Conservation (phyloP, 306 rosid genomes). For the Quillaja saponaria region DNA sequence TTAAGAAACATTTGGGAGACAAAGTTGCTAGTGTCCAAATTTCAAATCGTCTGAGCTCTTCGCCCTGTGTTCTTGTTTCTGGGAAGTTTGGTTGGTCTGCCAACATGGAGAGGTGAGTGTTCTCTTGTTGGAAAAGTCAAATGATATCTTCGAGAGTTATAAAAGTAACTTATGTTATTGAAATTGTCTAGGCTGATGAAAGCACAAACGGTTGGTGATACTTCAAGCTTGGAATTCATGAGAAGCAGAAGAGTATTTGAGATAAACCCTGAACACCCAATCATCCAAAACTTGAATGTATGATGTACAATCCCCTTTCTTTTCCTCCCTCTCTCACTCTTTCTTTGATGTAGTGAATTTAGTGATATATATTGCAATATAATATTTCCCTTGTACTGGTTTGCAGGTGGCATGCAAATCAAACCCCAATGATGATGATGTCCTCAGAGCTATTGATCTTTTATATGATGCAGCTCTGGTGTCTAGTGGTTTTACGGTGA, state of each 20-base stretch:
- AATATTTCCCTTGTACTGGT: constrained; percentile 8
- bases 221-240: constrained; percentile 87
- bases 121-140: constrained; percentile 10
- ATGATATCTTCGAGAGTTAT: constrained; percentile 8
- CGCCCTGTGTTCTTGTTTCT: constrained; percentile 92
- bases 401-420: constrained; percentile 74
- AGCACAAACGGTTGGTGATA: constrained; percentile 86
- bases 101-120: constrained; percentile 86
- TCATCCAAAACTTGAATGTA: constrained; percentile 86
- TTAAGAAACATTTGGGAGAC: constrained; percentile 85
- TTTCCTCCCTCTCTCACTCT: not conserved
- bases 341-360: not conserved
- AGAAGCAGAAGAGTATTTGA: constrained; percentile 97
- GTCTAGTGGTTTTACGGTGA: constrained; percentile 90
- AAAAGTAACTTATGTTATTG: constrained; percentile 14
- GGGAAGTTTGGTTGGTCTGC: constrained; percentile 99
- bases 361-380: not conserved
- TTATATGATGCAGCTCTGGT: constrained; percentile 93
- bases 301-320: constrained; percentile 12
- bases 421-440: constrained; percentile 79
- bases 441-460: constrained; percentile 87
- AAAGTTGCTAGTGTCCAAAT: constrained; percentile 92
- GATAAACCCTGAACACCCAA: constrained; percentile 85
- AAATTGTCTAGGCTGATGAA: constrained; percentile 74
- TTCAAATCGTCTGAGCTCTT: constrained; percentile 84